phyloP scores from a whole-genome alignment of 805 yeast genomes.

The Saccharomycopsis microspora region DNA sequence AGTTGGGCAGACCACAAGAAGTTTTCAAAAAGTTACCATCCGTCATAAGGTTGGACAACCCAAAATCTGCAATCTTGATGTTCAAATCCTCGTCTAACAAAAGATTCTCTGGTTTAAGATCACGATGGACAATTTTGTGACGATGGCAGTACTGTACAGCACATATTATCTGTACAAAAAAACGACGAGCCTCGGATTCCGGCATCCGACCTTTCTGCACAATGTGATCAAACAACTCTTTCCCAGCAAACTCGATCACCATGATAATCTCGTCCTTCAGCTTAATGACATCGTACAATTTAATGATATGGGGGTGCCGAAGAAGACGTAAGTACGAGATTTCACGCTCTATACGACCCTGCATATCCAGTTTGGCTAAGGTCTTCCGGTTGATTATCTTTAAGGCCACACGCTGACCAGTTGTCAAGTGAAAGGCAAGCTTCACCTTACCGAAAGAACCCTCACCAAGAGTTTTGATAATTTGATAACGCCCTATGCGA shows the following conservation, averaged over 20 bases:
- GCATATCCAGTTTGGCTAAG: constrained; percentile 91
- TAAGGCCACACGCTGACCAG: constrained; percentile 87
- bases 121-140: constrained; percentile 93
- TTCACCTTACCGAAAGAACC: constrained; percentile 97
- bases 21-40: constrained; percentile 94
- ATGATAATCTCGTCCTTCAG: constrained; percentile 91
- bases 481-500: constrained; percentile 84
- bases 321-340: constrained; percentile 78
- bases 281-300: constrained; percentile 88
- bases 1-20: constrained; percentile 92
- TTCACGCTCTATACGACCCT: constrained; percentile 91
- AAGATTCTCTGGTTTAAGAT: constrained; percentile 90
- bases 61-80: constrained; percentile 94
- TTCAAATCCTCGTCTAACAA: constrained; percentile 80
- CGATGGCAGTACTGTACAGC: constrained; percentile 96
- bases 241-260: constrained; percentile 97
- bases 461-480: constrained; percentile 86
- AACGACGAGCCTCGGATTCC: constrained; percentile 83
- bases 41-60: constrained; percentile 71
- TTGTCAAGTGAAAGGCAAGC: constrained; percentile 77
- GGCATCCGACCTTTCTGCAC: constrained; percentile 90
- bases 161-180: constrained; percentile 91
- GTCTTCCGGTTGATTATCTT: constrained; percentile 90
- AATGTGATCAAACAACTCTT: constrained; percentile 89
- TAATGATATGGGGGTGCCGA: constrained; percentile 94